phyloP scores from a whole-genome alignment of 805 yeast genomes.

The Priceomyces haplophilus region DNA sequence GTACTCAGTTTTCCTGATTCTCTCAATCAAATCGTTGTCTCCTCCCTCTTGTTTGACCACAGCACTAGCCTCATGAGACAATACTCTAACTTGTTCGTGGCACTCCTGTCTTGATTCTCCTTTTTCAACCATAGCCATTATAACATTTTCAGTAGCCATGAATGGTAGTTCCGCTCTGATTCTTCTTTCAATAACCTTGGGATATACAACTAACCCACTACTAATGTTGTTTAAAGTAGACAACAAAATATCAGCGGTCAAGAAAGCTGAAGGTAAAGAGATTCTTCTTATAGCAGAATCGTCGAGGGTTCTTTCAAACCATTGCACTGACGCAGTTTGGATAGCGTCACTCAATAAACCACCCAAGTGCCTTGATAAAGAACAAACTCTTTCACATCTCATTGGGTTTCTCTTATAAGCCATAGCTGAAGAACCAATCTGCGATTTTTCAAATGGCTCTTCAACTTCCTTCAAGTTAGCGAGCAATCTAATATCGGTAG shows the following conservation, averaged over 20 bases:
- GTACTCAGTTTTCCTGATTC: conserved; percentile 72
- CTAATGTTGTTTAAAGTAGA: conserved; percentile 89
- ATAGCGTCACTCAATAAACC: conserved; percentile 89
- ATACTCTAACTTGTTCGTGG: conserved; percentile 94
- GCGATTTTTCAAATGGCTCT: conserved; percentile 98
- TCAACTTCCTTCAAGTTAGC: conserved; percentile 97
- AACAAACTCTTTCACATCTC: conserved; percentile 98
- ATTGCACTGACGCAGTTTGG: conserved; percentile 96
- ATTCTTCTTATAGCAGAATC: conserved; percentile 98
- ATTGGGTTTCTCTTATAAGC: conserved; percentile 99
- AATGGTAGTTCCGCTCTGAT: conserved; percentile 92
- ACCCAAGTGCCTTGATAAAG: conserved; percentile 94
- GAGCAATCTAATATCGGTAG: conserved; percentile 91
- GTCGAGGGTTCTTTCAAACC: conserved; percentile 99
- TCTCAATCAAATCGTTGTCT: conserved; percentile 92
- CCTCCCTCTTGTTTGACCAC: conserved; percentile 98
- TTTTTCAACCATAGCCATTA: conserved; percentile 99
- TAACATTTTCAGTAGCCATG: conserved; percentile 99
- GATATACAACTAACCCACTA: conserved; percentile 94
- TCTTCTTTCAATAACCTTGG: conserved; percentile 97
- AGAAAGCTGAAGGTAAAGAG: conserved; percentile 91
- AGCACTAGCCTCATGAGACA: conserved; percentile 95
- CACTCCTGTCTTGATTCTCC: conserved; percentile 98
- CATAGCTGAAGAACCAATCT: conserved; percentile 98
- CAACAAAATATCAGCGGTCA: conserved; percentile 90